These are phyloP conservation scores for Strobilomyces echinocephalus DNA, from an alignment of 768 basidiomycete species.

Conservation along the genomic window DNA sequence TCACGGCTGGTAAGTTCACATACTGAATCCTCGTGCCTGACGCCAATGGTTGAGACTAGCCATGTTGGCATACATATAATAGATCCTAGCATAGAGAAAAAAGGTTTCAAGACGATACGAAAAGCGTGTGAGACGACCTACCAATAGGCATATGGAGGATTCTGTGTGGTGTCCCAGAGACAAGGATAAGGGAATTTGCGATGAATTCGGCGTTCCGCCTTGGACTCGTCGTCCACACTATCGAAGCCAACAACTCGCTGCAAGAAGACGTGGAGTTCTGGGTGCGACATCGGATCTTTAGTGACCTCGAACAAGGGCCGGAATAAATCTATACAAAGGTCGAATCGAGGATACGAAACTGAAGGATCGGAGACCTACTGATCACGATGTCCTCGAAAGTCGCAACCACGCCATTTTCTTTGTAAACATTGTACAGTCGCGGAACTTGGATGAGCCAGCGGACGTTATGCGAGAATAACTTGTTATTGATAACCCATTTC, in stretches of 20 bases:
- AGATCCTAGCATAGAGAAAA: conserved; percentile 54
- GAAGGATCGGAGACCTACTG: conserved; percentile 51
- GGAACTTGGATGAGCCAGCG: conserved; percentile 97
- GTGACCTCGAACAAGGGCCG: conserved; percentile 94
- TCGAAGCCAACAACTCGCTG: conserved; percentile 96
- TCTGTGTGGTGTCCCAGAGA: conserved; percentile 84
- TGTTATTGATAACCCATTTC: conserved; percentile 92
- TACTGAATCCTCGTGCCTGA: conserved; percentile 83
- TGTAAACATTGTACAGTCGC: conserved; percentile 92
- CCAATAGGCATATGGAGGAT: conserved; percentile 97
- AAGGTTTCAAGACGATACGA: conserved; percentile 3
- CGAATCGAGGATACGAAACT: background rate
- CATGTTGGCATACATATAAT: conserved; percentile 98
- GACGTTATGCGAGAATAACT: conserved; percentile 93
- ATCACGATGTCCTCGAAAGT: conserved; percentile 89
- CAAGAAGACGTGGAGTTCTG: conserved; percentile 91
- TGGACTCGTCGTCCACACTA: conserved; percentile 98
- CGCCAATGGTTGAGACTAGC: conserved; percentile 94
- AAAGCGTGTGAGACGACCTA: conserved; percentile 30
- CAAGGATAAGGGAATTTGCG: conserved; percentile 91
- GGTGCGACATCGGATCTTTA: conserved; percentile 81
- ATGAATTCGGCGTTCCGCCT: conserved; percentile 84
- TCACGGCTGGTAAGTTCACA: conserved; percentile 28
- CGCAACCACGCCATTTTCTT: conserved; percentile 72
- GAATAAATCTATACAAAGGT: conserved; percentile 68